Percentiles rank a stretch among this genome's conserved stretches.
Evolutionary conservation across 2,329 filamentous ascomycete genomes (phyloP).

Genomic region (Fusarium clavum): DNA sequence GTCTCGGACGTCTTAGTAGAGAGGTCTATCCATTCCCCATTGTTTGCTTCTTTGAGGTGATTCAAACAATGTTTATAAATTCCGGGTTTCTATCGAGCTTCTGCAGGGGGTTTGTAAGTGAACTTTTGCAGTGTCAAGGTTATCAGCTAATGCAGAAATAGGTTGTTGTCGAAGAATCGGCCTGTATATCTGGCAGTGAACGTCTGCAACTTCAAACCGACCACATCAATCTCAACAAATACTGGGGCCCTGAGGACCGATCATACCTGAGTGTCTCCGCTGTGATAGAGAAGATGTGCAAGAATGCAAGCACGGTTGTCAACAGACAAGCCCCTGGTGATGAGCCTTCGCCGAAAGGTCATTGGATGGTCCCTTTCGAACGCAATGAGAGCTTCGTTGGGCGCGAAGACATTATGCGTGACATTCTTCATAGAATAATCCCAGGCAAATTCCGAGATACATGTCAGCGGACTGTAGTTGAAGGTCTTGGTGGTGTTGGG

Average conservation of each 20-base stretch:
- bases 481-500: not conserved
- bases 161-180: not conserved
- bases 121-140: not conserved
- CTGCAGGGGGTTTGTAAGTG: not conserved
- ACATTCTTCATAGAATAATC: not conserved
- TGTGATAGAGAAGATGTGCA: not conserved
- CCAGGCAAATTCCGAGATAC: not conserved
- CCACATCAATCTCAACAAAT: not conserved
- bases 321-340: no score
- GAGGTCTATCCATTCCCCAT: not conserved
- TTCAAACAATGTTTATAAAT: not conserved
- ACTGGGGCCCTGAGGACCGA: not conserved
- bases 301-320: not conserved
- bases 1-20: not conserved
- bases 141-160: not conserved
- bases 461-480: not conserved
- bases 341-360: not conserved
- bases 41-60: not conserved
- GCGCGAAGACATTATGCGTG: not conserved
- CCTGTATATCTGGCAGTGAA: not conserved
- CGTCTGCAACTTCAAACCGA: not conserved
- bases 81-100: not conserved
- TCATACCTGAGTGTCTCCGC: not conserved
- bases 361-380: not conserved
- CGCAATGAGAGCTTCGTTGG: not conserved